These are phyloP conservation scores for Aspergillus tubingensis DNA, from an alignment of 2,329 filamentous ascomycete genomes.

Conservation along the genomic window DNA sequence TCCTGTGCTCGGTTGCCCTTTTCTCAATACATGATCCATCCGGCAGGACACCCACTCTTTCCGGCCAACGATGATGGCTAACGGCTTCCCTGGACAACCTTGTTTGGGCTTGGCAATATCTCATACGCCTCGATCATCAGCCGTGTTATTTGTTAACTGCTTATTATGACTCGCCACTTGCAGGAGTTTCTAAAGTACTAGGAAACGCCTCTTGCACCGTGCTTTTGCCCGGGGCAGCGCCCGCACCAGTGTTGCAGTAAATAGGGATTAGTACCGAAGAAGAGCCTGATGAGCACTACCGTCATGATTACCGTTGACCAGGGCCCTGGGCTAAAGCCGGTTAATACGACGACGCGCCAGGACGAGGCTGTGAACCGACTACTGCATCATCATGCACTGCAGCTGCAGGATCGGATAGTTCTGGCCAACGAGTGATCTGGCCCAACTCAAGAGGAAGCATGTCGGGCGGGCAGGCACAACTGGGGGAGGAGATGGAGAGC, in stretches of 20 bases:
- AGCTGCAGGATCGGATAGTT: background rate
- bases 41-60: background rate
- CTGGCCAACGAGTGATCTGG: background rate
- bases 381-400: background rate
- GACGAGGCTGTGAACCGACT: background rate
- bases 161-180: constrained; percentile 13
- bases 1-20: constrained; percentile 11
- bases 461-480: background rate
- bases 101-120: constrained; percentile 17
- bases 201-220: constrained; percentile 13
- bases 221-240: constrained; percentile 3
- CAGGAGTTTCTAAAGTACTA: constrained; percentile 9
- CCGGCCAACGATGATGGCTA: constrained; percentile 2
- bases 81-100: constrained; percentile 15
- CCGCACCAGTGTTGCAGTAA: background rate
- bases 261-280: background rate
- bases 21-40: background rate
- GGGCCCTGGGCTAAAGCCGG: background rate
- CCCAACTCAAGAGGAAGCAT: background rate
- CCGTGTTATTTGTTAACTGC: background rate
- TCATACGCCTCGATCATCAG: constrained; percentile 3
- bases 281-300: background rate
- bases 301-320: constrained; percentile 2
- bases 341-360: background rate
- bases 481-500: background rate